Conservation (phyloP, 345 rosid genomes). For the Eucalyptus grandis region DNA sequence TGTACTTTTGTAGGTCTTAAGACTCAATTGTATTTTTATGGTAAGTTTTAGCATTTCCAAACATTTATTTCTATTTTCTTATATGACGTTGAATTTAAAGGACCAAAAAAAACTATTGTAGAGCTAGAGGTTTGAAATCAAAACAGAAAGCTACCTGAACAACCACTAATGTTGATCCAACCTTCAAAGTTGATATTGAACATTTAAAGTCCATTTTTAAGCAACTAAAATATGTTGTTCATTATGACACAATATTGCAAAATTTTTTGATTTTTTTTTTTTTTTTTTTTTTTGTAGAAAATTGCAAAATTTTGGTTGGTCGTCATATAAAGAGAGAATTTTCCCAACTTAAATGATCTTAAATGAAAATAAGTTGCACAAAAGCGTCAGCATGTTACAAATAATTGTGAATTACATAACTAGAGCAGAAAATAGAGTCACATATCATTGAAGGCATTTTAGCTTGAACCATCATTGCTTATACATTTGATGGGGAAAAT, state of each 20-base stretch:
- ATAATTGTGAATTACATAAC: no score
- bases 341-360: neutral
- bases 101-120: neutral
- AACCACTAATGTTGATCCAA: neutral
- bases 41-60: neutral
- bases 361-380: neutral
- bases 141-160: neutral
- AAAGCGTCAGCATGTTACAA: neutral
- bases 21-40: neutral
- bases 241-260: neutral
- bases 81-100: neutral
- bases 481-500: neutral
- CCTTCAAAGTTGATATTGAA: neutral
- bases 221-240: neutral
- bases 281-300: neutral
- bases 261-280: neutral
- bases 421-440: neutral
- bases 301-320: neutral
- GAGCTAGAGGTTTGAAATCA: neutral
- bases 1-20: no score
- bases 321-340: neutral
- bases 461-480: neutral
- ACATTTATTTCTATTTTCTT: no score
- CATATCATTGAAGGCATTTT: neutral
- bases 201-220: neutral